Base-by-base conservation (phyloP, 768 basidiomycete genomes). In the Agaricus blazei region DNA sequence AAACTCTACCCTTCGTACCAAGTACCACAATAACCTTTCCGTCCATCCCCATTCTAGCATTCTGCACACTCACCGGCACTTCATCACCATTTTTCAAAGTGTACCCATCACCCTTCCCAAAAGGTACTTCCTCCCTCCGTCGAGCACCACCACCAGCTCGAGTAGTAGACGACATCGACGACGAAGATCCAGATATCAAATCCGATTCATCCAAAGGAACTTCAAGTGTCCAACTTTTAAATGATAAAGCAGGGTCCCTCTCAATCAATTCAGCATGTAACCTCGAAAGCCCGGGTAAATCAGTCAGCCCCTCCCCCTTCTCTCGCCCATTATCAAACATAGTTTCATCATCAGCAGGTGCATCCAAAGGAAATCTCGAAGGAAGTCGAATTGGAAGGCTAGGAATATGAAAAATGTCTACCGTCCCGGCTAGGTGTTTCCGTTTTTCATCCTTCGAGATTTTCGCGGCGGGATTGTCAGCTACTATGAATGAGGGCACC, bases 11-110 rank as follows among this genome's bases (percentile, higher is more conserved):
- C 51, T 64, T 63, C 6, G 70, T 66, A 4, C 76, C 77, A 46
- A 73, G 71, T 26, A 71, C 76, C 23, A 75, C 64, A 51, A 79
- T 65, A 12, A 70, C 58, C 37, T 64, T 64, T 4, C 81, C 82
- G 41, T 70, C 71, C 60, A 71, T 66, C 0, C 76, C 71, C 63
- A 82, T 71, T 7, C 69, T 70, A 57, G 75, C 75, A 40, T 68
- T 70, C 58, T 73, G 69, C 7, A 83, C 59, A 44, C 57, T 63
- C 34, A 62, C 64, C 3, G 51, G 41, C 19, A 45, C 59, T 47
- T 54, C 53, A 27, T 54, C 55, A 27, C 23, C 48, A 26, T 47
- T 38, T 9, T 44, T 44, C 14, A 34, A 34, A 34, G 34, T 34
- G 11, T 52, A 19, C 23, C 51, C 29, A 27, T 48, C 44, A 7